Percentiles rank a stretch among this genome's conserved stretches.
Evolutionary conservation across 2,329 filamentous ascomycete species (phyloP).

Genomic region (Cytospora paraplurivora): DNA sequence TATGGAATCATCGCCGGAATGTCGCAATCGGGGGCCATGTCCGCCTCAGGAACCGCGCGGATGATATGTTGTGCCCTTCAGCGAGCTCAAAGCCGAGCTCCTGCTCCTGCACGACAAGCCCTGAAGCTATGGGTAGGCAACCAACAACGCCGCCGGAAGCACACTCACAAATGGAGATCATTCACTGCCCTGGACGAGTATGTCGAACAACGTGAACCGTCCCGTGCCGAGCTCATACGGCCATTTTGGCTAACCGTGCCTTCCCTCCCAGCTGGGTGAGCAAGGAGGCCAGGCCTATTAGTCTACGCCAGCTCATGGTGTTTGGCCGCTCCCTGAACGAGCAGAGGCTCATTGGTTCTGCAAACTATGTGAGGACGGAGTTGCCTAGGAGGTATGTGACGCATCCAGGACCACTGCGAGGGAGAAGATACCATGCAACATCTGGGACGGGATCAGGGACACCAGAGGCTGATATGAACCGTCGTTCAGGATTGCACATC

Average conservation of each 20-base stretch:
- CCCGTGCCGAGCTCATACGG: slow-evolving; percentile 24
- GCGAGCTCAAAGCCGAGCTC: slow-evolving; percentile 1
- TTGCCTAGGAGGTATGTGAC: slow-evolving; percentile 72
- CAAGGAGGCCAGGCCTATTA: slow-evolving; percentile 91
- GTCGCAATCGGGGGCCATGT: slow-evolving; percentile 25
- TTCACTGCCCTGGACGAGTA: slow-evolving; percentile 67
- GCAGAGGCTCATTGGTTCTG: slow-evolving; percentile 83
- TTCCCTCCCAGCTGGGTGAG: slow-evolving; percentile 80
- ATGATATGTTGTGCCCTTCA: slow-evolving; percentile 9
- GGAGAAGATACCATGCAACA: no score
- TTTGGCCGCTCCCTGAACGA: slow-evolving; percentile 94
- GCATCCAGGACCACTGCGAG: background rate
- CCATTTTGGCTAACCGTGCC: slow-evolving; percentile 22
- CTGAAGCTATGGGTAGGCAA: slow-evolving; percentile 19
- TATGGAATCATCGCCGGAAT: slow-evolving; percentile 27
- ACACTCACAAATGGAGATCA: slow-evolving; percentile 59
- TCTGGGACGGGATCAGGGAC: no score
- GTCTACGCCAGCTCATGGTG: slow-evolving; percentile 92
- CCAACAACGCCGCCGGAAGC: slow-evolving; percentile 31
- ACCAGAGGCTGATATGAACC: slow-evolving; percentile 10
- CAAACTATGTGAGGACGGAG: slow-evolving; percentile 96
- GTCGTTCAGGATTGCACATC: slow-evolving; percentile 74
- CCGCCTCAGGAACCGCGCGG: slow-evolving; percentile 18
- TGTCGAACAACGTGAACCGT: slow-evolving; percentile 33
- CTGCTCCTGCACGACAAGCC: slow-evolving; percentile 15